Base-by-base conservation (phyloP, 495 filamentous ascomycete species). In the Daldinia vernicosa region DNA sequence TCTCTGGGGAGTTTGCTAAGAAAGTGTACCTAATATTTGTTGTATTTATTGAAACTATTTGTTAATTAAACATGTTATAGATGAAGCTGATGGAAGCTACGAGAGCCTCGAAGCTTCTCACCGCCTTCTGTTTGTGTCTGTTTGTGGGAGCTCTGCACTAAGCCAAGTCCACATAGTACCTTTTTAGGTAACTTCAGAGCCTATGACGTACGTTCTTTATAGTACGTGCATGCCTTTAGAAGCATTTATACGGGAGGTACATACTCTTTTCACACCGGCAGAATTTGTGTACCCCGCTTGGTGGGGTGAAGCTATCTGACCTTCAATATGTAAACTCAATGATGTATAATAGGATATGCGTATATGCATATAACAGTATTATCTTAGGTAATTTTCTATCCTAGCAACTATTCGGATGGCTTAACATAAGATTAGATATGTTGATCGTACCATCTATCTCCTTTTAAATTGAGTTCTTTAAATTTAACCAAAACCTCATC, bases 61-160 rank as follows among this genome's bases (percentile, higher is more conserved):
- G 43, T 30, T 53, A 17, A 30, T 53, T 30, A 53, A 22, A 15
- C 15, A 30, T 28, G 4, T 53, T 56, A 15, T 24, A 47, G 24
- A 19, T 71, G 68, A 71, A 71, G 62, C 57, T 69, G 65, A 58
- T 73, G 59, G 70, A 73, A 73, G 65, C 55, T 69, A 53, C 70
- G 60, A 71, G 68, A 73, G 70, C 62, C 61, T 66, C 27, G 43
- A 66, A 73, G 61, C 65, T 62, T 6, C 30, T 66, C 71, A 74
- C 71, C 71, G 71, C 71, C 62, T 74, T 66, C 71, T 60, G 4
- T 54, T 69, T 73, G 4, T 8, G 30, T 66, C 71, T 60, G 4
- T 54, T 69, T 73, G 4, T 8, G 30, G 64, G 40, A 72, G 65
- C 64, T 68, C 4, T 57, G 60, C 24, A 53, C 56, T 72, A 37